These are phyloP conservation scores for Trichothecium roseum DNA, from an alignment of 2,329 filamentous ascomycete species.

Conservation along the genomic window DNA sequence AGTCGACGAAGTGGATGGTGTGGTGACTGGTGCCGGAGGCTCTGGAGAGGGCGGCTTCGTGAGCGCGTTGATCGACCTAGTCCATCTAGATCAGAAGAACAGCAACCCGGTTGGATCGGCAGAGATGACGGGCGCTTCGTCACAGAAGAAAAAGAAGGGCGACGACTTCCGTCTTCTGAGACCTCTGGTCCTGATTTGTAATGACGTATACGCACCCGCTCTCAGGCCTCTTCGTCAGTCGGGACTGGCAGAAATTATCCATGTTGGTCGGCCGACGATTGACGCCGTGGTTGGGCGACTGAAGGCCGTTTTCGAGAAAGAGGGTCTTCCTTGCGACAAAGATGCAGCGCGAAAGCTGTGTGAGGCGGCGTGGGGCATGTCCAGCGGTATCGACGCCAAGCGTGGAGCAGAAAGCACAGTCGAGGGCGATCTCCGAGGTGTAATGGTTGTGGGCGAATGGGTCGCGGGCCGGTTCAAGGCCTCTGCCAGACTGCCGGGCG, in stretches of 20 bases:
- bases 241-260: constrained; percentile 76
- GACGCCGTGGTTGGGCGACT: constrained; percentile 77
- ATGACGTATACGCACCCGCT: constrained; percentile 90
- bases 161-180: constrained; percentile 82
- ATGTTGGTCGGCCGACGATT: constrained; percentile 78
- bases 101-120: neutral
- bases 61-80: constrained; percentile 85
- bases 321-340: constrained; percentile 78
- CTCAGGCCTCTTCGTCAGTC: constrained; percentile 80
- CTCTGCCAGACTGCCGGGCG: constrained; percentile 25
- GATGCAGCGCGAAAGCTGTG: constrained; percentile 81
- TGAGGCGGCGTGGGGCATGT: constrained; percentile 74
- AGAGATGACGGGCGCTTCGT: neutral
- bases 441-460: constrained; percentile 85
- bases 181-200: constrained; percentile 89
- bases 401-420: constrained; percentile 58
- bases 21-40: constrained; percentile 66
- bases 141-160: constrained; percentile 54
- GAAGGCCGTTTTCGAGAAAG: constrained; percentile 76
- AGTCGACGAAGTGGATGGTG: constrained; percentile 94
- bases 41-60: constrained; percentile 90
- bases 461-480: constrained; percentile 61
- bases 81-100: constrained; percentile 80
- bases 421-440: constrained; percentile 65
- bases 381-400: constrained; percentile 57